Conservation (phyloP, 495 filamentous ascomycete species). For the Aspergillus panamensis region DNA sequence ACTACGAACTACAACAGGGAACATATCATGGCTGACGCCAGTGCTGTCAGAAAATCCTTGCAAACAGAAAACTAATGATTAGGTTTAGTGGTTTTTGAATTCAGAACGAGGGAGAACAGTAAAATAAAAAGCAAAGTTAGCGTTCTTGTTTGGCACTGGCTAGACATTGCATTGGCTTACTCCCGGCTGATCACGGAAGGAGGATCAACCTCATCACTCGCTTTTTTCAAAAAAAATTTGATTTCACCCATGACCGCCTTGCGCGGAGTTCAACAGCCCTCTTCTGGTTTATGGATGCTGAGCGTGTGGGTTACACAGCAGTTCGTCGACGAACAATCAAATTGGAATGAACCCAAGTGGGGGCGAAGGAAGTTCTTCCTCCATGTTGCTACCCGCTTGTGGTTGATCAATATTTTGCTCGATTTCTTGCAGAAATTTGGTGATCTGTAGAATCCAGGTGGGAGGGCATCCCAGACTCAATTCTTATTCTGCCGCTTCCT, state of each 20-base stretch:
- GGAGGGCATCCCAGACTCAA: background rate
- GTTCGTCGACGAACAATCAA: background rate
- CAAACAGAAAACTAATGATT: background rate
- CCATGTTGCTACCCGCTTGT: background rate
- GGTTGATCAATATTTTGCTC: background rate
- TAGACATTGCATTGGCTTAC: background rate
- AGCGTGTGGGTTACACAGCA: slow-evolving; percentile 11
- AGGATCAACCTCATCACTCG: slow-evolving; percentile 3
- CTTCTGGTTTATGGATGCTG: slow-evolving; percentile 9
- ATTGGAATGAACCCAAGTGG: background rate
- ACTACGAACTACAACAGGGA: background rate
- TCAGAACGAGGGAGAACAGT: slow-evolving; percentile 3
- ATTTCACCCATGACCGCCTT: background rate
- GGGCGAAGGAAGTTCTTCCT: background rate
- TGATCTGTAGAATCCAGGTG: background rate
- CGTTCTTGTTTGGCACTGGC: background rate
- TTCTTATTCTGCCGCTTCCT: background rate
- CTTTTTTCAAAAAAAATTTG: slow-evolving; percentile 1
- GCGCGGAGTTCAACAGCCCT: background rate
- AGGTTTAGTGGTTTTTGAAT: slow-evolving; percentile 1
- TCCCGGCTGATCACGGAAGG: slow-evolving; percentile 7
- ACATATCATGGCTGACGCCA: slow-evolving; percentile 2
- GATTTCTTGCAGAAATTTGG: background rate
- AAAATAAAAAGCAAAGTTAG: background rate
- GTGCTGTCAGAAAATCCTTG: background rate